These are phyloP conservation scores for Capronia americana DNA, from an alignment of 2,329 filamentous ascomycete genomes.

Conservation along the genomic window DNA sequence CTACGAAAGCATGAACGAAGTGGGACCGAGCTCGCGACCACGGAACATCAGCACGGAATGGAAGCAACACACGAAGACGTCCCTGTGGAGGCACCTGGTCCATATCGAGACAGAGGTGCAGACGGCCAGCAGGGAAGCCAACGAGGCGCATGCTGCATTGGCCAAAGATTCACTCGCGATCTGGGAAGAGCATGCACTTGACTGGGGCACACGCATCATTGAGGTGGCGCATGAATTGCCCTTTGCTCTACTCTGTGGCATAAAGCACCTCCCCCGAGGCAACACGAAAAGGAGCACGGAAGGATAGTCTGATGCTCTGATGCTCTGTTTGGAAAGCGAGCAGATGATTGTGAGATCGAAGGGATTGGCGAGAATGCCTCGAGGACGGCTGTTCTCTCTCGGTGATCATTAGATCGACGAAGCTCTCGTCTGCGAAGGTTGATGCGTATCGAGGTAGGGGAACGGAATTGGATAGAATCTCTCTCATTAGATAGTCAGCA, in stretches of 20 bases:
- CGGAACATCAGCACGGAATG: not conserved
- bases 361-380: not conserved
- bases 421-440: not conserved
- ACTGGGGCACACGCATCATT: not conserved
- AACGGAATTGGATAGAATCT: not conserved
- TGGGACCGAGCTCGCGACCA: conserved; percentile 1
- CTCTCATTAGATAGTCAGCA: not conserved
- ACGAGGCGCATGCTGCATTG: not conserved
- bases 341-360: not conserved
- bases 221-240: not conserved
- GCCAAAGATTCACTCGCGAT: not conserved
- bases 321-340: not conserved
- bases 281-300: not conserved
- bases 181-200: not conserved
- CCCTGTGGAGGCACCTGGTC: not conserved
- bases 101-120: not conserved
- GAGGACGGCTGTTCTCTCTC: not conserved
- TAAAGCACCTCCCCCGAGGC: not conserved
- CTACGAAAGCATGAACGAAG: conserved; percentile 3
- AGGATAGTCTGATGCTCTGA: not conserved
- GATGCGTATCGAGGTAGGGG: not conserved
- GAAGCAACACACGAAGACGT: not conserved
- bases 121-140: not conserved
- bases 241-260: not conserved
- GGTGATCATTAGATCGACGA: not conserved